A percentile compares a stretch with the other conserved stretches of the same genome.
These are phyloP conservation scores for Hypoxylon trugodes DNA, from an alignment of 495 filamentous ascomycete species.

Conservation along the genomic window DNA sequence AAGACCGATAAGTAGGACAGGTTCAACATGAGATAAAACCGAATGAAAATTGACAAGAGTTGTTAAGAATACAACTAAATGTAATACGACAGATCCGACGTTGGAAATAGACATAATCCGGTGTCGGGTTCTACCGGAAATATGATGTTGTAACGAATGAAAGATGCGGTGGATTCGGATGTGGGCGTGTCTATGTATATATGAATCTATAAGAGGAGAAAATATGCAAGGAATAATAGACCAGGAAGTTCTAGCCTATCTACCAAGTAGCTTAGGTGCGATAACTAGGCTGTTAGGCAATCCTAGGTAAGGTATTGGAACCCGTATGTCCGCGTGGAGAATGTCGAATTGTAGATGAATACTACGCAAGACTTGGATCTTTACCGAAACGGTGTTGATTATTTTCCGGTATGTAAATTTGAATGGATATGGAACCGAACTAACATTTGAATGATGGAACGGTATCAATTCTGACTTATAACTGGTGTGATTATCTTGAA, in stretches of 20 bases:
- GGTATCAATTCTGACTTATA: background rate
- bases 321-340: conserved; percentile 11
- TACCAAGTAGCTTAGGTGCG: background rate
- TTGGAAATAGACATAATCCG: conserved; percentile 50
- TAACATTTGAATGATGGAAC: background rate
- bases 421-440: background rate
- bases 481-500: background rate
- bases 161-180: background rate
- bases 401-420: background rate
- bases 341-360: conserved; percentile 12
- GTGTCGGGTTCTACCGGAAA: conserved; percentile 18
- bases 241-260: conserved; percentile 1
- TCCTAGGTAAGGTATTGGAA: too few species aligned
- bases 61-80: conserved; percentile 51
- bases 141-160: background rate
- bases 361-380: conserved; percentile 27
- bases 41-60: conserved; percentile 51
- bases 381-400: conserved; percentile 4
- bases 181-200: background rate
- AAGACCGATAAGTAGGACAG: conserved; percentile 42
- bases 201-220: background rate
- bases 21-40: conserved; percentile 46
- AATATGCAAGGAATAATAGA: background rate
- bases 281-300: conserved; percentile 12
- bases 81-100: conserved; percentile 48